phyloP scores from a whole-genome alignment of 805 yeast genomes.

The Spathaspora sp. region DNA sequence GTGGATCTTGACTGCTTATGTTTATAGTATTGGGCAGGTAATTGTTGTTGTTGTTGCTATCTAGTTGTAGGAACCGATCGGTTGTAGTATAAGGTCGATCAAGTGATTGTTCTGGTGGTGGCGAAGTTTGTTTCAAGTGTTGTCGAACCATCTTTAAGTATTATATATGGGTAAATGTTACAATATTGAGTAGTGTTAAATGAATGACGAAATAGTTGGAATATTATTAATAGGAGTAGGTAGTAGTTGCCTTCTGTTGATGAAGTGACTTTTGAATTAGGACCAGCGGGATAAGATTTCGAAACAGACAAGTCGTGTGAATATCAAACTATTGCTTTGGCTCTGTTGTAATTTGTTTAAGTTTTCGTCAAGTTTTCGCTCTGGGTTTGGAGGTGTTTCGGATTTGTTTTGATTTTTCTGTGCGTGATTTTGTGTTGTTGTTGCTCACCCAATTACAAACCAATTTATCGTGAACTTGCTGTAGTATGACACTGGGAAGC shows the following conservation, averaged over 20 bases:
- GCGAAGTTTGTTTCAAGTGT: neutral
- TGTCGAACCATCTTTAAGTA: neutral
- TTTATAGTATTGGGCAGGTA: neutral
- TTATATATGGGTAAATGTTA: neutral
- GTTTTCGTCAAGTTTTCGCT: no score
- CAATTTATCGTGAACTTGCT: no score
- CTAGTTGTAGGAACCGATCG: neutral
- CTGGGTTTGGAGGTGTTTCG: neutral
- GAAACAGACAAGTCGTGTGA: no score
- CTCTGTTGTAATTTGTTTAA: no score
- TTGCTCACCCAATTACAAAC: no score
- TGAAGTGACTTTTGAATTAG: no score
- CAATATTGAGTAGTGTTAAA: neutral
- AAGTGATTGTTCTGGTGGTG: neutral
- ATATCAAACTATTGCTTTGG: no score
- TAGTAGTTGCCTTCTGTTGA: no score
- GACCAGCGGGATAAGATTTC: no score
- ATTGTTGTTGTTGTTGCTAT: neutral
- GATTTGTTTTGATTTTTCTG: neutral
- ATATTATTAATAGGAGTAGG: neutral
- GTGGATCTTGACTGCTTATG: neutral
- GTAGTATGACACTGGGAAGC: no score
- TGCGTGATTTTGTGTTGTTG: no score
- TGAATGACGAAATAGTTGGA: conserved; percentile 4
- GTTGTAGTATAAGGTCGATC: neutral